These are phyloP conservation scores for Botrytis fabae DNA, from an alignment of 2,329 filamentous ascomycete genomes.

Conservation along the genomic window DNA sequence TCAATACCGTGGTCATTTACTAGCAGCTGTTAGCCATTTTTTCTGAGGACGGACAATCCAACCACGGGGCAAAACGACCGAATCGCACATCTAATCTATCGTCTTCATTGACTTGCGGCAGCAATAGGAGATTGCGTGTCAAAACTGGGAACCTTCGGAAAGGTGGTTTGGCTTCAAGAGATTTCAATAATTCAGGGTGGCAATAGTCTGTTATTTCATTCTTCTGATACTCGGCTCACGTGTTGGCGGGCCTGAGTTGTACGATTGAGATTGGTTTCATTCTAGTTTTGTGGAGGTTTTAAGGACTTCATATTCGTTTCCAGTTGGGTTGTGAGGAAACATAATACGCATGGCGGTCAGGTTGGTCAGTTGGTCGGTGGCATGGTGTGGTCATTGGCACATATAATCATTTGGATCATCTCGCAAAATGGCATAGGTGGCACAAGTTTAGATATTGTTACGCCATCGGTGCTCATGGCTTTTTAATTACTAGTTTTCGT, in stretches of 20 bases:
- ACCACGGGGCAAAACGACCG: not conserved
- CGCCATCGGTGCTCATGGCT: not conserved
- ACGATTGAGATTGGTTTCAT: not conserved
- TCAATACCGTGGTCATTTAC: not conserved
- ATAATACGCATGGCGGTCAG: constrained; percentile 4
- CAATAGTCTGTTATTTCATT: constrained; percentile 10
- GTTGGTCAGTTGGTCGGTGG: not conserved
- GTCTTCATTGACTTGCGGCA: not conserved
- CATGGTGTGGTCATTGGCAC: not conserved
- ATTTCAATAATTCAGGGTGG: not conserved
- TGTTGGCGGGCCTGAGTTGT: constrained; percentile 8
- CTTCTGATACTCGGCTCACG: not conserved
- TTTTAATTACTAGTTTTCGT: not conserved
- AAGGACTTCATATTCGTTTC: constrained; percentile 11
- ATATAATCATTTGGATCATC: constrained; percentile 3
- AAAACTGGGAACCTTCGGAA: not conserved
- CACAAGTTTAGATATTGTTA: constrained; percentile 7
- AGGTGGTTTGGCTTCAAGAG: no score
- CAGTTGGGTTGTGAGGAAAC: not conserved
- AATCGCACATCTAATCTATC: not conserved
- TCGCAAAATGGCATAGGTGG: constrained; percentile 1
- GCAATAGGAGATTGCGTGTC: not conserved
- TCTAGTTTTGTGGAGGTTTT: not conserved
- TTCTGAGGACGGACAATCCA: not conserved
- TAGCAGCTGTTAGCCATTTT: not conserved